phyloP scores from a whole-genome alignment of 2,329 filamentous ascomycete genomes.

The Paecilomyces dactylethromorphus region DNA sequence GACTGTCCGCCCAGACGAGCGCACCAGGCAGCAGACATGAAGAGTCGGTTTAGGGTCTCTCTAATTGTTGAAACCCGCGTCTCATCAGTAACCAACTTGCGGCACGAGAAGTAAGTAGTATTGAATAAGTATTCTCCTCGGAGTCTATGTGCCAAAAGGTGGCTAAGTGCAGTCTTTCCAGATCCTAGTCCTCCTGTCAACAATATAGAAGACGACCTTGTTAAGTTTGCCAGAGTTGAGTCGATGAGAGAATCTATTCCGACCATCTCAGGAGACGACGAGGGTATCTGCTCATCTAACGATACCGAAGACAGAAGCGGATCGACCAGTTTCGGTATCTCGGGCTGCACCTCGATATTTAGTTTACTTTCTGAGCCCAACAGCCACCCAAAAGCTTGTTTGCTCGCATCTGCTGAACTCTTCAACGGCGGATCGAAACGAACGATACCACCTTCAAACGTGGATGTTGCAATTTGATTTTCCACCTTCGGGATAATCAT shows the following conservation, averaged over 20 bases:
- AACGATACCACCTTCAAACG: slow-evolving; percentile 79
- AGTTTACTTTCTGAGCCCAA: slow-evolving; percentile 69
- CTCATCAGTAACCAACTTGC: slow-evolving; percentile 83
- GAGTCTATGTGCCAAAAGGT: slow-evolving; percentile 67
- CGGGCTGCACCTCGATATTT: slow-evolving; percentile 67
- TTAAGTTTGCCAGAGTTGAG: slow-evolving; percentile 67
- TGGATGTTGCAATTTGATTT: slow-evolving; percentile 47
- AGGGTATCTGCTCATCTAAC: slow-evolving; percentile 51
- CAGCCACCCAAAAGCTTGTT: slow-evolving; percentile 55
- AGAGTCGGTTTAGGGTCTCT: slow-evolving; percentile 74
- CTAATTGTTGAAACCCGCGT: slow-evolving; percentile 85
- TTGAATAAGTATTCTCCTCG: slow-evolving; percentile 70
- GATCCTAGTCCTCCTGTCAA: slow-evolving; percentile 83
- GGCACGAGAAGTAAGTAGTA: slow-evolving; percentile 78
- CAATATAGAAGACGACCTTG: slow-evolving; percentile 81
- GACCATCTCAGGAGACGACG: slow-evolving; percentile 58
- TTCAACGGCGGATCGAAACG: slow-evolving; percentile 61
- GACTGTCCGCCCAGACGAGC: slow-evolving; percentile 77
- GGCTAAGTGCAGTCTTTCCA: slow-evolving; percentile 78
- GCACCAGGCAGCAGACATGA: slow-evolving; percentile 87
- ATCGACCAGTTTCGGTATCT: slow-evolving; percentile 60
- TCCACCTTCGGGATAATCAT: slow-evolving; percentile 63
- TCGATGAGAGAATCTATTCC: slow-evolving; percentile 74
- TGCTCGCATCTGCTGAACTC: slow-evolving; percentile 21
- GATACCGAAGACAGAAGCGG: slow-evolving; percentile 30